phyloP scores from a whole-genome alignment of 495 filamentous ascomycete genomes.

The Hamigera avellanea region DNA sequence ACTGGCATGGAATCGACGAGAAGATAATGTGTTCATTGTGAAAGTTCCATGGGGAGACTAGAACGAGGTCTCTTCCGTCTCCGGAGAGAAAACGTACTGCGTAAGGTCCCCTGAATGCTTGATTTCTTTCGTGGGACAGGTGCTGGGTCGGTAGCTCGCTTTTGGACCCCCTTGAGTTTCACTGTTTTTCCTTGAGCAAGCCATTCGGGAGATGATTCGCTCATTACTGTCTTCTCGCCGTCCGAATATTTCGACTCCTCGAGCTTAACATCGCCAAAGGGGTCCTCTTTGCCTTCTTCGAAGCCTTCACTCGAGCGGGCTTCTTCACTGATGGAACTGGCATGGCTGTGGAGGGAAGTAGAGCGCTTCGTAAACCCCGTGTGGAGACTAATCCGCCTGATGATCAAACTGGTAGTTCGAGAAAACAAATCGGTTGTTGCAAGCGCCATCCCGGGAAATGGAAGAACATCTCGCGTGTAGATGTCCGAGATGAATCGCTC shows the following conservation, averaged over 20 bases:
- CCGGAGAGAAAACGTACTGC: neutral
- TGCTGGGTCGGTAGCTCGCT: neutral
- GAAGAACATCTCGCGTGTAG: conserved; percentile 74
- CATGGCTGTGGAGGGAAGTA: conserved; percentile 16
- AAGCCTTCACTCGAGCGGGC: neutral
- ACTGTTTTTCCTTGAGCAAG: neutral
- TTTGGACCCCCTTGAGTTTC: neutral
- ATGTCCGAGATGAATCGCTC: conserved; percentile 66
- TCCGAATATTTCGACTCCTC: too few species aligned
- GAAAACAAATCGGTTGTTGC: conserved; percentile 46
- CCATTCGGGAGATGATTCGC: neutral
- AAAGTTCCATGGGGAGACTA: neutral
- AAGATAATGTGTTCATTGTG: neutral
- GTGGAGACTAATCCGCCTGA: conserved; percentile 61
- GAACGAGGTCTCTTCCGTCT: neutral
- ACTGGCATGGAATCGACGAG: conserved; percentile 2
- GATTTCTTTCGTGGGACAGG: neutral
- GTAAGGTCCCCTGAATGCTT: neutral
- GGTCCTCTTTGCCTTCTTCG: too few species aligned
- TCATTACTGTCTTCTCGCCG: neutral
- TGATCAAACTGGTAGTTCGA: conserved; percentile 57
- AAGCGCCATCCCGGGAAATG: conserved; percentile 73
- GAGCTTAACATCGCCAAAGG: too few species aligned
- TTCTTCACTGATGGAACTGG: conserved; percentile 7
- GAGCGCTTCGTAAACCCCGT: conserved; percentile 20